Evolutionary conservation across 306 rosid genomes (phyloP).

Genomic region (Vigna trinervia): DNA sequence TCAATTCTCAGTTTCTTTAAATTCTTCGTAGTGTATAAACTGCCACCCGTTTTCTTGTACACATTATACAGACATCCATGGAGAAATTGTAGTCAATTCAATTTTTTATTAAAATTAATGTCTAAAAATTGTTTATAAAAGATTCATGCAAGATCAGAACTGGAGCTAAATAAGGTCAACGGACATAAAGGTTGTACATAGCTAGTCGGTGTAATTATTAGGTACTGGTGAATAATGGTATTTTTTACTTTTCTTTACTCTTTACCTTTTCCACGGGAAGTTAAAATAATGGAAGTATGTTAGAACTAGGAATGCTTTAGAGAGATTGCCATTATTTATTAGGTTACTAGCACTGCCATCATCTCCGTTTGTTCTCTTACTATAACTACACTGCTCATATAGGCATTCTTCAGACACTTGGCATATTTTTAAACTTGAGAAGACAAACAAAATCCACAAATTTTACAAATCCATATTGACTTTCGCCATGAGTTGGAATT

Average conservation of each 20-base stretch:
- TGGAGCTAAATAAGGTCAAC: conserved; percentile 21
- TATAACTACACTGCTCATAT: conserved; percentile 11
- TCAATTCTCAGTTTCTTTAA: too few species aligned
- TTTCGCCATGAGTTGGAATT: background rate
- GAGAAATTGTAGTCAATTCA: conserved; percentile 20
- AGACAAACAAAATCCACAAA: conserved; percentile 34
- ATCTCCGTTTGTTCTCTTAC: conserved; percentile 26
- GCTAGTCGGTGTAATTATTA: background rate
- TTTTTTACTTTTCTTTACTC: background rate
- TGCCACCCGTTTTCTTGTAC: conserved; percentile 32
- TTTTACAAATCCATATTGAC: conserved; percentile 1
- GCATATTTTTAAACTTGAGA: background rate
- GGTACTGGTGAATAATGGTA: background rate
- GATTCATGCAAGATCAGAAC: conserved; percentile 27
- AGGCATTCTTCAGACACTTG: background rate
- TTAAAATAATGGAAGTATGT: background rate
- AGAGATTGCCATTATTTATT: conserved; percentile 19
- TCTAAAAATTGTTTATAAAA: background rate
- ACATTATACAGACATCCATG: conserved; percentile 17
- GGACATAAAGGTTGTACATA: conserved; percentile 25
- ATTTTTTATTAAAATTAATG: conserved; percentile 15
- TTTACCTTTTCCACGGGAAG: conserved; percentile 4
- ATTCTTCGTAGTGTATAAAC: background rate
- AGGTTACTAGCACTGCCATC: conserved; percentile 27
- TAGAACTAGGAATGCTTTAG: conserved; percentile 28